Evolutionary conservation across 495 filamentous ascomycete species (phyloP), one percentile per base, ranked within the genome.

Genomic region (Aspergillus homomorphus): DNA sequence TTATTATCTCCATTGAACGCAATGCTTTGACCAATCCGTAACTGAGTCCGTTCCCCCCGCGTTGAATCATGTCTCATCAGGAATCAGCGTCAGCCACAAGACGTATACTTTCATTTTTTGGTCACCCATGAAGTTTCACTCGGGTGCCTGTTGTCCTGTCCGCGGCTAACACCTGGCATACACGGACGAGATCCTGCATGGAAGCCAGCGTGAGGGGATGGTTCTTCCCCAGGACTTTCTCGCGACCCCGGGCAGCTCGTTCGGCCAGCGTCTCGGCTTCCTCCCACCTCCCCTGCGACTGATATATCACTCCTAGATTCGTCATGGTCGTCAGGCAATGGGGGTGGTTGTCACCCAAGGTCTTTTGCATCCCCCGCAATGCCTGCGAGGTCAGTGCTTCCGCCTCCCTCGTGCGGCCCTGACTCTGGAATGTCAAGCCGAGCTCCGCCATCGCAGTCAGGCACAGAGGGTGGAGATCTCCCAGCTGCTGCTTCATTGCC

Each of bases 401-500:
- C 4, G 71, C 69, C 43, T 65, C 61, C 48, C 71, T 56, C 28
- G 42, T 69, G 41, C 62, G 59, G 14, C 66, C 65, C 51, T 69
- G 64, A 12, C 54, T 61, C 38, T 18, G 20, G 50, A 63, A 70
- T 1, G 54, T 73, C 23, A 24, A 59, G n/a, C 74, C 70, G 9
- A 80, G 69, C 57, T 77, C 74, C 26, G n/a, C 53, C 61, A 79
- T 77, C 24, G 62, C 70, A 0, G 44, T 66, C 42, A 81, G 52
- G 9, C 74, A 78, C 16, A 58, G 4, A 18, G 71, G 71, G 66
- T 80, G 70, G 20, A 73, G 61, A 4, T 57, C 46, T 1, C 79
- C 74, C 1, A 77, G 53, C 22, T 65, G 26, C 57, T 24, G 61
- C 53, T 66, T 69, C 0, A 50, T 60, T 4, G 46, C 63, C 49